Base-by-base conservation (phyloP, 805 yeast genomes). In the Kluyveromyces dobzhanskii region DNA sequence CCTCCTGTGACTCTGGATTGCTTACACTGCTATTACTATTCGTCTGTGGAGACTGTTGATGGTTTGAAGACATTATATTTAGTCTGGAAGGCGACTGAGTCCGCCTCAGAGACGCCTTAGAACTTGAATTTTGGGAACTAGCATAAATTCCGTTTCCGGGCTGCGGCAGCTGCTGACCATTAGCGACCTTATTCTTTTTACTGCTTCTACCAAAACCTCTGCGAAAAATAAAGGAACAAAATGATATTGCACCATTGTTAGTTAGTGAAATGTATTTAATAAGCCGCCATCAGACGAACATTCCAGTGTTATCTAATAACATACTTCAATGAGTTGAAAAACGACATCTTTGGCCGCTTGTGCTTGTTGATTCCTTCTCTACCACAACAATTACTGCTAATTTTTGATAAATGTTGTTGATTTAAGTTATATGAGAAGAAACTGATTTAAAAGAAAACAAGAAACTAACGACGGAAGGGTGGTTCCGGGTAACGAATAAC, bases 201-300 rank as follows among this genome's bases (percentile, higher is more conserved):
- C 72, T 66, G 40, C 64, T 64, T 51, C 82, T 69, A n/a, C 82
- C 80, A 46, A 78, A 74, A 8, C 82, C 79, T 55, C 77, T 71
- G 41, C 43, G 35, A 31, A 24, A 35, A 31, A 24, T 42, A 19
- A 38, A 26, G 8, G 24, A 9, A 21, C 6, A 6, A 21, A 21
- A 21, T 6, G 13, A 27, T 16, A 31, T 17, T 26, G 19, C 19
- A 21, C 24, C 24, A 21, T 6, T 21, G 9, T 21, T 6, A 6
- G 24, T 21, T 21, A 21, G 24, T 21, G 9, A 21, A 21, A 21
- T 6, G 24, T 6, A 21, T 9, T 21, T 6, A 21, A 21, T 6
- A 6, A 6, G 9, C 24, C 24, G 9, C 24, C 24, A 21, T 6
- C 8, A 21, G 24, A 9, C 24, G 9, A 21, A 9, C 9, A 11